phyloP scores from a whole-genome alignment of 108 stramenopile genomes.

The Cyclotella atomus region DNA sequence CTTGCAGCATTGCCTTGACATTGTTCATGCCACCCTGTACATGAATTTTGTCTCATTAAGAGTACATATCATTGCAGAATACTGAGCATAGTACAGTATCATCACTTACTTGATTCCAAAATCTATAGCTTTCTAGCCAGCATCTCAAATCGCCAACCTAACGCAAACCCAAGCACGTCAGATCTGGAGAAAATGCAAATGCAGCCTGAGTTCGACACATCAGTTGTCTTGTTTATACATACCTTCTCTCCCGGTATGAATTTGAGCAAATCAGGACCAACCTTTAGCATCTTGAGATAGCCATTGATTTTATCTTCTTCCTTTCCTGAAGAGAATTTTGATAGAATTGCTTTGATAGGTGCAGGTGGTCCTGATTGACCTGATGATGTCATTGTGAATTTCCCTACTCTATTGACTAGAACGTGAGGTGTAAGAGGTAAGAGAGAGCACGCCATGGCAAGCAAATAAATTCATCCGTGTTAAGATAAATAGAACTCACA shows the following conservation, averaged over 20 bases:
- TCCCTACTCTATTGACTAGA: slow-evolving; percentile 62
- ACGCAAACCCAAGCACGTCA: too few relatives aligned
- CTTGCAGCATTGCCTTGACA: slow-evolving; percentile 63
- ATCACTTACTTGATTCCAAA: slow-evolving; percentile 72
- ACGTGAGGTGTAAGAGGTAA: neutral
- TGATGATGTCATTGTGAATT: slow-evolving; percentile 64
- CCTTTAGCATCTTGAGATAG: slow-evolving; percentile 83
- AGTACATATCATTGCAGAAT: too few relatives aligned
- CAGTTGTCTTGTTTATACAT: too few relatives aligned
- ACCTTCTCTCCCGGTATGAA: slow-evolving; percentile 89
- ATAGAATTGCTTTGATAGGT: slow-evolving; percentile 78
- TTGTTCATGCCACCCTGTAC: slow-evolving; percentile 59
- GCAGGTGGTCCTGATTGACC: slow-evolving; percentile 76
- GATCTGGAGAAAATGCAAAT: too few relatives aligned
- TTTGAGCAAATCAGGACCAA: slow-evolving; percentile 82
- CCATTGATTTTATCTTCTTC: slow-evolving; percentile 87
- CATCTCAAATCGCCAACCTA: slow-evolving; percentile 76
- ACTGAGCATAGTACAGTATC: neutral
- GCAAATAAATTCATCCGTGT: neutral
- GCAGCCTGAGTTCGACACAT: too few relatives aligned
- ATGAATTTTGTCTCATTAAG: too few relatives aligned
- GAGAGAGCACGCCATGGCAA: neutral
- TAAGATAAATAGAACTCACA: neutral
- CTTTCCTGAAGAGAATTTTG: slow-evolving; percentile 75
- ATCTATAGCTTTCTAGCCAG: slow-evolving; percentile 88